These are phyloP conservation scores for Tylopilus felleus DNA, from an alignment of 768 basidiomycete species.

Conservation along the genomic window DNA sequence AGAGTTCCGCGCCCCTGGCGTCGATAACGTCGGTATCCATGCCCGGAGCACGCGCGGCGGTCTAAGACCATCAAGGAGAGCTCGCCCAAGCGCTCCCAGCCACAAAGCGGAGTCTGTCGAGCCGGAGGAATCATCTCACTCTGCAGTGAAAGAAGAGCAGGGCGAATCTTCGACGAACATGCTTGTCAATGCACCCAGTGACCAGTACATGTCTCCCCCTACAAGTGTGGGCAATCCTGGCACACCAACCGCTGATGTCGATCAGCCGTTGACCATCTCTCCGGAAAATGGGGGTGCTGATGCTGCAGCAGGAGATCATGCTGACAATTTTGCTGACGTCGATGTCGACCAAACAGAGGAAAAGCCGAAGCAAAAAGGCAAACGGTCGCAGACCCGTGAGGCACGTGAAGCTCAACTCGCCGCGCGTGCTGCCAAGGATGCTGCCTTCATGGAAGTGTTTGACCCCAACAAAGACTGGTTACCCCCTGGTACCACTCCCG, in stretches of 20 bases:
- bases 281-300: constrained; percentile 10
- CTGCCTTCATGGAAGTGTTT: constrained; percentile 65
- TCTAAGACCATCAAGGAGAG: constrained; percentile 36
- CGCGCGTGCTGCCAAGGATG: constrained; percentile 40
- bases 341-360: constrained; percentile 31
- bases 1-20: constrained; percentile 70
- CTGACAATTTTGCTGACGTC: constrained; percentile 5
- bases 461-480: constrained; percentile 76
- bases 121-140: constrained; percentile 33
- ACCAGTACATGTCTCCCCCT: constrained; percentile 28
- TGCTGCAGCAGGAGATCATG: constrained; percentile 14
- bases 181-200: constrained; percentile 2
- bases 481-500: constrained; percentile 63
- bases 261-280: constrained; percentile 1
- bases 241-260: constrained; percentile 18
- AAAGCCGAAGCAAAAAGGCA: constrained; percentile 39
- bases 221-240: constrained; percentile 22
- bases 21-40: constrained; percentile 62
- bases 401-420: constrained; percentile 49
- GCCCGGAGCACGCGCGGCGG: constrained; percentile 37
- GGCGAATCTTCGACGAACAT: constrained; percentile 10
- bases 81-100: constrained; percentile 41
- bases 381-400: constrained; percentile 41
- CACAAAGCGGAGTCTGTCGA: constrained; percentile 42
- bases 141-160: constrained; percentile 47